Base-by-base conservation (phyloP, 2,329 filamentous ascomycete genomes). In the Coniosporium tulheliwenetii region DNA sequence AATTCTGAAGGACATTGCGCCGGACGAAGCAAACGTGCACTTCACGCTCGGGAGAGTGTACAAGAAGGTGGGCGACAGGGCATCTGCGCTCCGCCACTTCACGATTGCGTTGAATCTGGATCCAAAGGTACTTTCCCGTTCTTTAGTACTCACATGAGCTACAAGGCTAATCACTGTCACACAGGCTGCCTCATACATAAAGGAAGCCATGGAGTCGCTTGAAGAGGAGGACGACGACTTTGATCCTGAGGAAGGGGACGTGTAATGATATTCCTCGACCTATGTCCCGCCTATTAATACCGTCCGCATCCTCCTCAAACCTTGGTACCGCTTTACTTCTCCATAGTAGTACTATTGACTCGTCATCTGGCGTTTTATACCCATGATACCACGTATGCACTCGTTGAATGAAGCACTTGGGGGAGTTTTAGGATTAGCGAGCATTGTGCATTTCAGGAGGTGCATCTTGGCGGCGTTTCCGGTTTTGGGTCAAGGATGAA, bases 101-200 rank as follows among this genome's bases (percentile, higher is more conserved):
- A 98, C 91, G 5, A 89, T 87, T 58, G 91, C 91, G 13, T 67
- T 96, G 54, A 94, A 94, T 60, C 66, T 98, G 53, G 91, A 98
- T 67, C 91, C 89, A 29, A 96, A 96, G 79, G 89, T 93, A 68
- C 56, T 70, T 57, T 13, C 8, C 9, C 3, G 13, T 39, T 37
- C 7, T 30, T n/a, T 5, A 10, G 19, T 16, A 15, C 8, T 19
- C 2, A 5, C 10, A 15, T n/a, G 8, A n/a, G 34, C 14, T 8
- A 30, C n/a, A 41, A 33, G 16, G 8, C 15, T 43, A 37, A 37
- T 50, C 44, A 48, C n/a, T 31, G 30, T 35, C 14, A 34, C 14
- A 35, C 49, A 94, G 87, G 85, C 89, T 51, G 86, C 85, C 48
- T 81, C 84, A 47, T 81, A 86, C 59, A 95, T 98, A 62, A 98